Evolutionary conservation across 2,329 filamentous ascomycete genomes (phyloP).

Genomic region (Bipolaris zeicola): DNA sequence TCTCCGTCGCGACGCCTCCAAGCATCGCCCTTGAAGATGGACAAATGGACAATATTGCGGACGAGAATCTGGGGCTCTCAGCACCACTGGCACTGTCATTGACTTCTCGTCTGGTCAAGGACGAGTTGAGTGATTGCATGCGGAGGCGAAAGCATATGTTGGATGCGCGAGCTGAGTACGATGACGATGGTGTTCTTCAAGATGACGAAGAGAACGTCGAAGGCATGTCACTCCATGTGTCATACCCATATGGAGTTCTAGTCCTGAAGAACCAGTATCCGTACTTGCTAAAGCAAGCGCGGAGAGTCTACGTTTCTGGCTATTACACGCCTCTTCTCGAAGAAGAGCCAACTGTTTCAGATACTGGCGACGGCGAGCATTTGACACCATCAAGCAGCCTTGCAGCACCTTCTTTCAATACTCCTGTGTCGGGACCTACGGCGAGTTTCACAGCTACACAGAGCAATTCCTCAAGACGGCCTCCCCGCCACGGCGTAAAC

Average conservation of each 20-base stretch:
- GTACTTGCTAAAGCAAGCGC: constrained; percentile 48
- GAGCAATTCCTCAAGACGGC: background rate
- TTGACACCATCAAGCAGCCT: constrained; percentile 25
- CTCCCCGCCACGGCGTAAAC: constrained; percentile 4
- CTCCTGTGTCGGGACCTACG: constrained; percentile 6
- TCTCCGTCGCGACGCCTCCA: constrained; percentile 38
- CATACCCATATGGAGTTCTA: constrained; percentile 50
- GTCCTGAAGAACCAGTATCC: constrained; percentile 48
- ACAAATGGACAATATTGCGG: constrained; percentile 7
- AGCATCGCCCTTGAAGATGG: constrained; percentile 23
- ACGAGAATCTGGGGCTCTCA: constrained; percentile 24
- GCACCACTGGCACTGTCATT: constrained; percentile 34
- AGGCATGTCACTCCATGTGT: constrained; percentile 49
- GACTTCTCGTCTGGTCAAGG: constrained; percentile 43
- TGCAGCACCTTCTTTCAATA: constrained; percentile 14
- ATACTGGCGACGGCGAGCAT: constrained; percentile 15
- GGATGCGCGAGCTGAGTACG: constrained; percentile 13
- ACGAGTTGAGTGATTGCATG: constrained; percentile 45
- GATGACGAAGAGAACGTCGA: constrained; percentile 18
- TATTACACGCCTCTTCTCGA: constrained; percentile 35
- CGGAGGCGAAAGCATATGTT: constrained; percentile 21
- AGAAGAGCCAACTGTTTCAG: background rate
- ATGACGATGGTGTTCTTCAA: constrained; percentile 4
- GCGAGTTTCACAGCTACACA: background rate
- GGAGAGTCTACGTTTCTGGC: constrained; percentile 50